Base-by-base conservation (phyloP, 805 yeast species). In the Monosporozyma unispora region DNA sequence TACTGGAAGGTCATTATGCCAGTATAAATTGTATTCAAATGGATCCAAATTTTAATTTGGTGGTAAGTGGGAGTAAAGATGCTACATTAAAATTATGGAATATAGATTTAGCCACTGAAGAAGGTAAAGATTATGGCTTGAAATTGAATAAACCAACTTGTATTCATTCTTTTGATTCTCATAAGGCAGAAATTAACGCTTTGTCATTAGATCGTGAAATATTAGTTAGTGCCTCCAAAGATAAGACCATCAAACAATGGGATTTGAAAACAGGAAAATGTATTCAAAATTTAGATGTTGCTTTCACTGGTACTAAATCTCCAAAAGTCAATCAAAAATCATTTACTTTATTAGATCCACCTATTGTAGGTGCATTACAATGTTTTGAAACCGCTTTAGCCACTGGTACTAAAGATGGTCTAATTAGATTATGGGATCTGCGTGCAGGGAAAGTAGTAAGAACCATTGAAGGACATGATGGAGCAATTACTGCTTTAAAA, bases 381-480 rank as follows among this genome's bases (percentile, higher is more conserved):
- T 79, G 83, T 48, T 79, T 72, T 57, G 87, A 82, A 56, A 86
- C 87, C 0, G 91, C 90, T 0, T 68, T 84, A 57, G 90, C 90
- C 0, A 78, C 87, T 0, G 93, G 91, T 44, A 79, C 88, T 0
- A 78, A 79, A 16, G 91, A 84, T 63, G 91, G 91, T 1, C 61
- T 79, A 3, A 87, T 85, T 5, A 66, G 91, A 48, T 66, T 84
- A 25, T 84, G 91, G 90, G 93, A 84, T 64, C 64, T 84, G 52
- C 72, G 93, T 57, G 71, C 79, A 22, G 88, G 87, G 4, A 83
- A 80, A 53, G 82, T 80, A 10, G 79, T 80, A 43, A 68, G 84
- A 54, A 71, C 80, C 7, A 63, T 82, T 19, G 67, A 75, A 33
- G 89, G 89, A 0, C 90, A 83, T 60, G 79, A 84, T 2, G 82